These are phyloP conservation scores for Microdochium trichocladiopsis DNA, from an alignment of 2,329 filamentous ascomycete genomes.

Conservation along the genomic window DNA sequence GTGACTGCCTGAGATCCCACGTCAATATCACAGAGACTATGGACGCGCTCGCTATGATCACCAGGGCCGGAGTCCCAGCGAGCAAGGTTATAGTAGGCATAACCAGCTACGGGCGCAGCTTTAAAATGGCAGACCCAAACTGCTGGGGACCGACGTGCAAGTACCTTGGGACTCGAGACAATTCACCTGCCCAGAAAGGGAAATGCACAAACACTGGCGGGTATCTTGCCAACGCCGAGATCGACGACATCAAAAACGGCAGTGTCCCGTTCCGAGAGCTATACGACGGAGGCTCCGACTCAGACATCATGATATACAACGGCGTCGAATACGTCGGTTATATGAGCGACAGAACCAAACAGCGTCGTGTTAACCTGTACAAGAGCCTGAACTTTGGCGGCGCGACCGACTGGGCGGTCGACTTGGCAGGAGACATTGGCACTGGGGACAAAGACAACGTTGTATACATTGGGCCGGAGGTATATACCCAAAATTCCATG, in stretches of 20 bases:
- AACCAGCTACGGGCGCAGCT: too few relatives aligned
- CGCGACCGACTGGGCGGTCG: conserved; percentile 25
- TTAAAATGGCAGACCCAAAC: conserved; percentile 19
- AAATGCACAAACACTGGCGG: conserved; percentile 19
- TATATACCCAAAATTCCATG: conserved; percentile 1
- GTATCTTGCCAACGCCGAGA: conserved; percentile 22
- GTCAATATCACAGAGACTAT: conserved; percentile 30
- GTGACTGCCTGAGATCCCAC: conserved; percentile 26
- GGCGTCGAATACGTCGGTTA: conserved; percentile 24
- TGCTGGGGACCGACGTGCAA: conserved; percentile 15
- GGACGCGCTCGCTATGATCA: conserved; percentile 25
- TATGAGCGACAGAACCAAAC: conserved; percentile 16
- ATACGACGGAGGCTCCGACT: neutral
- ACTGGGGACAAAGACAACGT: neutral
- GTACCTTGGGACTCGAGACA: conserved; percentile 13
- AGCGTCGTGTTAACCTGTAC: conserved; percentile 9
- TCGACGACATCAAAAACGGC: conserved; percentile 10
- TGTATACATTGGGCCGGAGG: conserved; percentile 3
- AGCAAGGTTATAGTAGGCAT: conserved; percentile 23
- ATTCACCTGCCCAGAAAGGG: conserved; percentile 14
- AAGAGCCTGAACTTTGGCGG: conserved; percentile 20
- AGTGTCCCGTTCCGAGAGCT: neutral
- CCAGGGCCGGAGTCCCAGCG: conserved; percentile 21
- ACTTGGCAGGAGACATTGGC: conserved; percentile 8
- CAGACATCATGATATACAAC: conserved; percentile 22